A percentile compares a stretch with the other conserved stretches of the same genome.
Evolutionary conservation across 345 rosid species (phyloP).

Genomic region (Rhizophora apiculata): DNA sequence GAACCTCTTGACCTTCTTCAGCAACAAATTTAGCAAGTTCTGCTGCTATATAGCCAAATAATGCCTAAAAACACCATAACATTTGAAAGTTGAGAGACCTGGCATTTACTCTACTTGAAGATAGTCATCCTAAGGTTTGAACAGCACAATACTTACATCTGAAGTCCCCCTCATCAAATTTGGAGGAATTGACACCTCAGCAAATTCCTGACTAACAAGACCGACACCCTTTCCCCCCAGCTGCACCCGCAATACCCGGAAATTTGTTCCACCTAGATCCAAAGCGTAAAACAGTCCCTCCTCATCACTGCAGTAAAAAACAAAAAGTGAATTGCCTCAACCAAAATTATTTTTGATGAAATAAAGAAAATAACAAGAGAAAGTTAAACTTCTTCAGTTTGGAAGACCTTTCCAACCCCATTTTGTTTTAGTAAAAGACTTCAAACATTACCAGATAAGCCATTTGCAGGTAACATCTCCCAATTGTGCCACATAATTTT

Average conservation of each 20-base stretch:
- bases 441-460: neutral
- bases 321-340: neutral
- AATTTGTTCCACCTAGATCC: constrained; percentile 98
- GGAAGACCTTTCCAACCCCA: too few species aligned
- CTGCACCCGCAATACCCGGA: constrained; percentile 86
- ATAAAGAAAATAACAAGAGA: neutral
- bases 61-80: constrained; percentile 48
- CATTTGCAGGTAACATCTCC: neutral
- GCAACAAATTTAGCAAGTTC: constrained; percentile 77
- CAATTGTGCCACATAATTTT: neutral
- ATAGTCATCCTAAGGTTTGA: neutral
- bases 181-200: constrained; percentile 84
- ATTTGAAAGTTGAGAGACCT: constrained; percentile 3
- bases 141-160: constrained; percentile 42
- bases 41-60: constrained; percentile 65
- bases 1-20: constrained; percentile 56
- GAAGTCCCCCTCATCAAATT: constrained; percentile 74
- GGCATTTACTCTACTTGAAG: neutral
- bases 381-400: neutral
- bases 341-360: neutral
- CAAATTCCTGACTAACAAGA: constrained; percentile 63
- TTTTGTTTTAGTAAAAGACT: too few species aligned
- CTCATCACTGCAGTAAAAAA: constrained; percentile 55
- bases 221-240: constrained; percentile 63
- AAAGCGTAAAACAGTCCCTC: constrained; percentile 80